These are phyloP conservation scores for Gonium pectorale DNA, from an alignment of 139 green algal genomes.

Conservation along the genomic window DNA sequence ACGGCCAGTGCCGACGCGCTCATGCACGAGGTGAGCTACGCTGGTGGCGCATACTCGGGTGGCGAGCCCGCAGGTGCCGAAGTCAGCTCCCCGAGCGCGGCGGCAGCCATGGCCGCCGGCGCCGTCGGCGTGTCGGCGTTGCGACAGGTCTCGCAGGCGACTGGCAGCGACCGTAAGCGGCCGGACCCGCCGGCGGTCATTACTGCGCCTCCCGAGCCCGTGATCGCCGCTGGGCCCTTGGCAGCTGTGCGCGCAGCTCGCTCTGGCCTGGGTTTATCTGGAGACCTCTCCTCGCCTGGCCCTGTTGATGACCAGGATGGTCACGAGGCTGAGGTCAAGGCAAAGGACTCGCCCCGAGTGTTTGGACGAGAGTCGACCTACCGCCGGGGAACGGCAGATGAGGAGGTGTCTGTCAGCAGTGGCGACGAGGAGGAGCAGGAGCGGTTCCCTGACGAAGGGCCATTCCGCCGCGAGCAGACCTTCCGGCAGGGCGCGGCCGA, in stretches of 20 bases:
- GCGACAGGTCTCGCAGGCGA: not conserved
- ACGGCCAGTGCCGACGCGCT: too few species aligned
- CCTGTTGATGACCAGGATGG: not conserved
- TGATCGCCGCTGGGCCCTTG: not conserved
- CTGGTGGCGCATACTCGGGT: too few species aligned
- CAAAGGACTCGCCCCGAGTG: not conserved
- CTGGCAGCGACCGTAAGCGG: not conserved
- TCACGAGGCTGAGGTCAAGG: not conserved
- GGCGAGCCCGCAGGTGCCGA: too few species aligned
- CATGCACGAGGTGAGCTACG: too few species aligned
- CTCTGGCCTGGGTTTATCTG: slow-evolving; percentile 16
- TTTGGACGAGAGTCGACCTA: slow-evolving; percentile 21
- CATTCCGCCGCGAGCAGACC: not conserved
- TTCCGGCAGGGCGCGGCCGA: slow-evolving; percentile 13
- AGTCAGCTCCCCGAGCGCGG: not conserved
- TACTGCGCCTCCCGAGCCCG: not conserved
- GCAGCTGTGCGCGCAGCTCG: slow-evolving; percentile 19
- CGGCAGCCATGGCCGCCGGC: not conserved
- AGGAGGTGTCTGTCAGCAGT: slow-evolving; percentile 33
- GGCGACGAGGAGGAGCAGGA: slow-evolving; percentile 2
- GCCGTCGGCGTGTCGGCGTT: slow-evolving; percentile 14
- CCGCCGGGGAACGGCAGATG: slow-evolving; percentile 19
- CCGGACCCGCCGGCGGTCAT: not conserved
- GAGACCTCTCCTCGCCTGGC: not conserved
- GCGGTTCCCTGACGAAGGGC: not conserved